Conservation (phyloP, 495 filamentous ascomycete species). For the Lasiosphaeria hispida region DNA sequence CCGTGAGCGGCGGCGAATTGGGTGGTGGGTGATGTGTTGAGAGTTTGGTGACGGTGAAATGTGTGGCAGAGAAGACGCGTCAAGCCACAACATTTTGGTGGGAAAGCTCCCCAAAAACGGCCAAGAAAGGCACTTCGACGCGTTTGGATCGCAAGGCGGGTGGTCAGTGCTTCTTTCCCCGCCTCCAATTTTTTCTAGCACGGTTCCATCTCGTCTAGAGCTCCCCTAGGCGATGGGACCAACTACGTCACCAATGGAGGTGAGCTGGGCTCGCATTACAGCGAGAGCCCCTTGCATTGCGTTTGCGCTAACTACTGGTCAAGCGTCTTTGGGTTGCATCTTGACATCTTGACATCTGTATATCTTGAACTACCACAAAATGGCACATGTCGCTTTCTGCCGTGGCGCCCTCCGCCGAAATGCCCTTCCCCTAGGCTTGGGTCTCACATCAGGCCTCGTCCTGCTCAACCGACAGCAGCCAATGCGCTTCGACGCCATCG, state of each 20-base stretch:
- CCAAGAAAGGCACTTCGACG: neutral
- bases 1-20: neutral
- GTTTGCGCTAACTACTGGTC: no score
- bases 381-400: conserved; percentile 9
- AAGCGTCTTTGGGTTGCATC: no score
- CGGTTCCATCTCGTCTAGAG: no score
- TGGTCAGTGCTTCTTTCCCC: neutral
- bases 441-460: conserved; percentile 25
- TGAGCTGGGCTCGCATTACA: no score
- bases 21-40: neutral
- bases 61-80: conserved; percentile 4
- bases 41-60: neutral
- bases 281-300: no score
- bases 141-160: neutral
- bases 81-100: conserved; percentile 1
- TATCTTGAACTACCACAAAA: neutral
- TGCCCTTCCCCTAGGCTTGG: conserved; percentile 24
- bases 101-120: neutral
- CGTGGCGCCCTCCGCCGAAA: conserved; percentile 17
- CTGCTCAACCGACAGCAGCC: conserved; percentile 25
- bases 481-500: conserved; percentile 29
- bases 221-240: no score
- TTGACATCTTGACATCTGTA: no score
- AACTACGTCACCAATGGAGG: no score
- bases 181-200: no score